Evolutionary conservation across 1,139 yeast species (phyloP), one percentile per base, ranked within the genome.

Genomic region (Kurtzmaniella quercitrusa): DNA sequence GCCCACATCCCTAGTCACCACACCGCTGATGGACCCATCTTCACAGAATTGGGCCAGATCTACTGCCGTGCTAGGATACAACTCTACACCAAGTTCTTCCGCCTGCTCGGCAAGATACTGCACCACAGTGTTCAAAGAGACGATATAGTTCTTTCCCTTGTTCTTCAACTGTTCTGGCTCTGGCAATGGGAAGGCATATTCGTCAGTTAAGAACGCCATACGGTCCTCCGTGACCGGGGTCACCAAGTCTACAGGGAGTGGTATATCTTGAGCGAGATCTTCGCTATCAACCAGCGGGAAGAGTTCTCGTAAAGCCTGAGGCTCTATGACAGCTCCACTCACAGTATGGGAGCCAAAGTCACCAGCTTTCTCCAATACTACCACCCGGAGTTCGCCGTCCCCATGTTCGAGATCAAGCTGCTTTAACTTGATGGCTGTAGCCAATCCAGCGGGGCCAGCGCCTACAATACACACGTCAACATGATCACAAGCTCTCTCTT

Each of bases 381-480:
- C 84, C 39, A 93, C 95, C 47, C 98, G 72, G 43, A 86, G 65
- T 40, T 85, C 85, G 7, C 86, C 88, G 15, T 66, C 60, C 2
- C 87, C 93, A 14, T 75, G 63, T 52, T 82, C 85, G 41, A 73
- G 68, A 57, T 93, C 98, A 39, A 91, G 67, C 58, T 89, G 96
- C 60, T 93, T 93, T 53, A 90, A 69, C 51, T 79, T 77, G 50
- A 93, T 93, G 12, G 98, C 98, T 1, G 98, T 85, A 1, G 96
- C 93, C 44, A 93, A 71, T 10, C 98, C 98, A 1, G 98, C 95
- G 3, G 98, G 98, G 0, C 98, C 98, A 37, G 95, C 98, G 34
- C 98, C 98, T 1, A 93, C 96, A 41, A 93, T 89, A 57, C 95
- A 87, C 16, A 93, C 95, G 61, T 93, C 98, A 14, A 89, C 96